Percentiles rank a stretch among this genome's conserved stretches.
Conservation (phyloP, 257 asterid genomes). For the Jasminum sambac region DNA sequence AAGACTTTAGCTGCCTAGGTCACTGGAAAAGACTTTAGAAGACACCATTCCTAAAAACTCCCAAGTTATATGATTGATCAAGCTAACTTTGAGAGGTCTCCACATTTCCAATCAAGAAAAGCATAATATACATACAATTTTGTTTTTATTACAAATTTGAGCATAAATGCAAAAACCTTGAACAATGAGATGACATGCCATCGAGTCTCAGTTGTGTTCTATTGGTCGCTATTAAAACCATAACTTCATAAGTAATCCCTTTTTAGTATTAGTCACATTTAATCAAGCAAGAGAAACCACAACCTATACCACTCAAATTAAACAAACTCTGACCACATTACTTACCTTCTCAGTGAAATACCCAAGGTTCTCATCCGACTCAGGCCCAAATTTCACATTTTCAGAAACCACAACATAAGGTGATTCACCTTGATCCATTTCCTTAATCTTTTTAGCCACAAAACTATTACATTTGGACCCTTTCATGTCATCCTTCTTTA, state of each 20-base stretch:
- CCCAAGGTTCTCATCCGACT: slow-evolving; percentile 50
- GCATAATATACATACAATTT: not conserved
- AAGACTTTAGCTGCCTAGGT: slow-evolving; percentile 4
- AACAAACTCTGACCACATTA: slow-evolving; percentile 13
- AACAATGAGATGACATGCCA: not conserved
- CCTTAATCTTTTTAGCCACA: slow-evolving; percentile 50
- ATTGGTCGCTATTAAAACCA: slow-evolving; percentile 7
- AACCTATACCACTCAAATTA: slow-evolving; percentile 5
- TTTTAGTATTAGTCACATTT: slow-evolving; percentile 1
- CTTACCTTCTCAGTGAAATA: slow-evolving; percentile 65
- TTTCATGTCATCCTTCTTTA: slow-evolving; percentile 25
- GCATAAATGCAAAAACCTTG: not conserved
- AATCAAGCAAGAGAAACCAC: not conserved
- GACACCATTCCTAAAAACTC: slow-evolving; percentile 18
- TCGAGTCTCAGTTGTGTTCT: not conserved
- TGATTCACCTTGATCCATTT: slow-evolving; percentile 43
- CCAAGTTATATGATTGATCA: slow-evolving; percentile 9
- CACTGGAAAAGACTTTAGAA: slow-evolving; percentile 15
- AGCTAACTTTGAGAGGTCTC: not conserved
- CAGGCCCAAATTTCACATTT: slow-evolving; percentile 34
- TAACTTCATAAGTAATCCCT: slow-evolving; percentile 2
- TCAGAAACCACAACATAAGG: slow-evolving; percentile 38
- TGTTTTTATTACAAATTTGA: not conserved
- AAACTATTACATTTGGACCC: slow-evolving; percentile 37
- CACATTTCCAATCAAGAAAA: slow-evolving; percentile 7